Conservation (phyloP, 2,329 filamentous ascomycete genomes). For the Arthroderma sp. region DNA sequence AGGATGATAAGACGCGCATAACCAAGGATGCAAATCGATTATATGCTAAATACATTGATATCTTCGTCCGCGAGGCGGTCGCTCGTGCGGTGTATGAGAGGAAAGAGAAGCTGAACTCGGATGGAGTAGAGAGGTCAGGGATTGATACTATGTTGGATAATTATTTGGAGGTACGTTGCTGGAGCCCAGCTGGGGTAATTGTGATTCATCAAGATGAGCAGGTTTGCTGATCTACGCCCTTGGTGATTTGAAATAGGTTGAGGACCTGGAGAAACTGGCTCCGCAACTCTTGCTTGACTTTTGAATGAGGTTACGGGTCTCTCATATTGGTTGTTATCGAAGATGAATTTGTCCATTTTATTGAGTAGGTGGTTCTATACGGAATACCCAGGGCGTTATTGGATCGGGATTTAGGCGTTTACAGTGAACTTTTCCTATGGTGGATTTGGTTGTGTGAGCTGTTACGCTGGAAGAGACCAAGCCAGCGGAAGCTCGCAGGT, state of each 20-base stretch:
- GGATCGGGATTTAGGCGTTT: too few relatives aligned
- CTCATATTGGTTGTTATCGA: too few relatives aligned
- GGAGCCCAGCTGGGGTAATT: background rate
- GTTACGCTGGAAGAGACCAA: too few relatives aligned
- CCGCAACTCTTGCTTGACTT: constrained; percentile 80
- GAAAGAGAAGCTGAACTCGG: constrained; percentile 28
- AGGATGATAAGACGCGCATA: constrained; percentile 55
- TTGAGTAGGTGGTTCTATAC: too few relatives aligned
- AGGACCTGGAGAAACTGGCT: constrained; percentile 78
- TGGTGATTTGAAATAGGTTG: constrained; percentile 42
- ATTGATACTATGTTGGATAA: constrained; percentile 30
- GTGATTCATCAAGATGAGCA: background rate
- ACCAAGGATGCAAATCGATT: constrained; percentile 64
- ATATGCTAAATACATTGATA: constrained; percentile 74
- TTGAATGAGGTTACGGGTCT: constrained; percentile 23
- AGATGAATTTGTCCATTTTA: too few relatives aligned
- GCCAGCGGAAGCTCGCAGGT: too few relatives aligned
- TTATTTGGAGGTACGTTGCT: constrained; percentile 56
- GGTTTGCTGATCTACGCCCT: background rate
- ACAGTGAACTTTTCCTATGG: too few relatives aligned
- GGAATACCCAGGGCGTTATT: too few relatives aligned
- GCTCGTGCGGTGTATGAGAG: constrained; percentile 63
- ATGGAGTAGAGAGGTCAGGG: constrained; percentile 16
- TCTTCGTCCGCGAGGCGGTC: constrained; percentile 81
- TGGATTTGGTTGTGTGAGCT: too few relatives aligned